These are phyloP conservation scores for Aquanectria penicillioides DNA, from an alignment of 2,329 filamentous ascomycete genomes.

Conservation along the genomic window DNA sequence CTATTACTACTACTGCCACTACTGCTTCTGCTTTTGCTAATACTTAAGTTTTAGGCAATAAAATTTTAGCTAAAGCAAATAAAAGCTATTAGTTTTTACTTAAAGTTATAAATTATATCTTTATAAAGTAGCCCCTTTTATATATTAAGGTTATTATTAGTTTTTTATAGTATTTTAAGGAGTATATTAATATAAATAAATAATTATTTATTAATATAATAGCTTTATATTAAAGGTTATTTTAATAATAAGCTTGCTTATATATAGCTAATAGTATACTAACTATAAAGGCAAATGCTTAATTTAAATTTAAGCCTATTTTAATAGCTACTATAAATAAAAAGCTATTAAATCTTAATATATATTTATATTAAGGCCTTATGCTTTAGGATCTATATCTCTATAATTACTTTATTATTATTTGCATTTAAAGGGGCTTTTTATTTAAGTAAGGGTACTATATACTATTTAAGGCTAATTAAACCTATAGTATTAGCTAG, in stretches of 20 bases:
- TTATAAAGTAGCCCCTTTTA: background rate
- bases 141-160: slow-evolving; percentile 1
- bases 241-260: background rate
- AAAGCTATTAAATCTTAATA: slow-evolving; percentile 11
- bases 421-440: background rate
- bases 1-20: too few relatives aligned
- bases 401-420: background rate
- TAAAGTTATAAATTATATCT: slow-evolving; percentile 4
- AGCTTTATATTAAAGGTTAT: slow-evolving; percentile 9
- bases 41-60: too few relatives aligned
- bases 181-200: slow-evolving; percentile 3
- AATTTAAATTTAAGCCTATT: background rate
- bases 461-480: slow-evolving; percentile 5
- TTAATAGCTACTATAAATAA: background rate
- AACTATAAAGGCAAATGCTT: too few relatives aligned
- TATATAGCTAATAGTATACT: background rate
- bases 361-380: background rate
- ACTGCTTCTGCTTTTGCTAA: too few relatives aligned
- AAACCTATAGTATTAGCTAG: background rate
- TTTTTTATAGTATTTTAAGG: background rate
- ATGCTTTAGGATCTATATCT: background rate
- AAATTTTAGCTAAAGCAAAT: background rate
- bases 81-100: slow-evolving; percentile 8
- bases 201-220: slow-evolving; percentile 15
- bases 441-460: too few relatives aligned